A percentile compares a stretch with the other conserved stretches of the same genome.
These are phyloP conservation scores for Echinosophora koreensis DNA, from an alignment of 306 rosid genomes.

Conservation along the genomic window DNA sequence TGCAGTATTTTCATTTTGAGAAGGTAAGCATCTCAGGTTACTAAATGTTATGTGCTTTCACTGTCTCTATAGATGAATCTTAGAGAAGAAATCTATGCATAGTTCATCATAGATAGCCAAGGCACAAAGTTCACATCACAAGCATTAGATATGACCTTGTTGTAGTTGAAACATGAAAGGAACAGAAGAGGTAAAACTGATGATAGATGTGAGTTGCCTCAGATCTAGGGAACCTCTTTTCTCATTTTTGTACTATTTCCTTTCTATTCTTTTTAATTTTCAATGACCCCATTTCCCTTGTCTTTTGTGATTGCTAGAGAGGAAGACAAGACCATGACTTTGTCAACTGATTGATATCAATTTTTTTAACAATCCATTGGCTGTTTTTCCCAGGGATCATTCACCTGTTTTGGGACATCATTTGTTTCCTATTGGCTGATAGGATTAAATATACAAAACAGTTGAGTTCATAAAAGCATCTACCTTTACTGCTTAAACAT, in stretches of 20 bases:
- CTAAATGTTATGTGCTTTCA: conserved; percentile 20
- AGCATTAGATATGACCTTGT: conserved; percentile 32
- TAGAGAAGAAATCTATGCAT: conserved; percentile 21
- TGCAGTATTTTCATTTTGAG: conserved; percentile 41
- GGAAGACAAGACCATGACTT: conserved; percentile 24
- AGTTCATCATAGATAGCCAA: conserved; percentile 13
- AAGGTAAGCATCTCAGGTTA: conserved; percentile 53
- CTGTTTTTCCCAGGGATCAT: conserved; percentile 44
- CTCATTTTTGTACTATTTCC: conserved; percentile 32
- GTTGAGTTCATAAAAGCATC: conserved; percentile 41
- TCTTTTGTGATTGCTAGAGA: conserved; percentile 40
- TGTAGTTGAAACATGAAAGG: conserved; percentile 55
- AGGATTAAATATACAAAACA: conserved; percentile 29
- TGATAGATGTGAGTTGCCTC: conserved; percentile 58
- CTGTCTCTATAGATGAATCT: conserved; percentile 24
- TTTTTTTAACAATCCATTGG: conserved; percentile 41
- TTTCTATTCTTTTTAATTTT: conserved; percentile 31
- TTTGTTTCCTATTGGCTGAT: conserved; percentile 26
- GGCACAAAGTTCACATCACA: conserved; percentile 47
- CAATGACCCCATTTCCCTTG: conserved; percentile 45
- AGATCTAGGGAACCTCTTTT: conserved; percentile 60
- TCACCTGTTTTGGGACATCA: conserved; percentile 37
- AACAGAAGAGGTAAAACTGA: conserved; percentile 42
- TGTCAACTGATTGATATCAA: conserved; percentile 33
- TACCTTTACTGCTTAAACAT: conserved; percentile 30